phyloP scores from a whole-genome alignment of 768 basidiomycete genomes.

The Amanita molliuscula region DNA sequence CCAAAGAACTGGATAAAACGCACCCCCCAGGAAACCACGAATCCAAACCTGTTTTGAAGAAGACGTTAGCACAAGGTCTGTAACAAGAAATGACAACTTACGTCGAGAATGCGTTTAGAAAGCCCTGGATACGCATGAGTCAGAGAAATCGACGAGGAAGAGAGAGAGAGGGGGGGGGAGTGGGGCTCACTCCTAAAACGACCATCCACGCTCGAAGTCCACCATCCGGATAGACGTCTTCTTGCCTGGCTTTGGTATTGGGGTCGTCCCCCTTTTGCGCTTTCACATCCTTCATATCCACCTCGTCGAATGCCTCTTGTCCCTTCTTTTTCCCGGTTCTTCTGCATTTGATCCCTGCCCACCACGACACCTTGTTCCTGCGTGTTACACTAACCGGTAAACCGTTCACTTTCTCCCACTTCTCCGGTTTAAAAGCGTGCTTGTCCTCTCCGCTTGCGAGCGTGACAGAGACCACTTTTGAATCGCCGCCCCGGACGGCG shows the following conservation, averaged over 20 bases:
- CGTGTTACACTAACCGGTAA: too few species aligned
- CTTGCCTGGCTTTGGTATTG: too few species aligned
- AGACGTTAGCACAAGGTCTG: conserved; percentile 7
- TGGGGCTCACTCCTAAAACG: conserved; percentile 32
- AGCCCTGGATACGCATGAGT: conserved; percentile 19
- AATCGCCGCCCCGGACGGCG: too few species aligned
- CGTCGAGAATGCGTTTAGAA: conserved; percentile 38
- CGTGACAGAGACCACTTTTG: background rate
- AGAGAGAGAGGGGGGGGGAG: too few species aligned
- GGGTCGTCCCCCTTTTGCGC: background rate
- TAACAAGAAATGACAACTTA: conserved; percentile 12
- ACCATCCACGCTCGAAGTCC: conserved; percentile 34
- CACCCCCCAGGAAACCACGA: conserved; percentile 70
- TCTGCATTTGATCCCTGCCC: background rate
- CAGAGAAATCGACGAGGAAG: too few species aligned
- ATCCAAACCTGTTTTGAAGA: conserved; percentile 40
- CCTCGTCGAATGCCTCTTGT: background rate
- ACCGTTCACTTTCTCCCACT: background rate
- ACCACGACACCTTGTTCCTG: background rate
- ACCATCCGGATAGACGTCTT: conserved; percentile 27
- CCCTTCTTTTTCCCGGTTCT: background rate
- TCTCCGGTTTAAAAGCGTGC: too few species aligned
- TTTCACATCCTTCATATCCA: background rate
- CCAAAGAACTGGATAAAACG: conserved; percentile 16
- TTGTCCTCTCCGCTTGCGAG: background rate